These are phyloP conservation scores for Pezicula rhizophila DNA, from an alignment of 2,329 filamentous ascomycete species.

Conservation along the genomic window DNA sequence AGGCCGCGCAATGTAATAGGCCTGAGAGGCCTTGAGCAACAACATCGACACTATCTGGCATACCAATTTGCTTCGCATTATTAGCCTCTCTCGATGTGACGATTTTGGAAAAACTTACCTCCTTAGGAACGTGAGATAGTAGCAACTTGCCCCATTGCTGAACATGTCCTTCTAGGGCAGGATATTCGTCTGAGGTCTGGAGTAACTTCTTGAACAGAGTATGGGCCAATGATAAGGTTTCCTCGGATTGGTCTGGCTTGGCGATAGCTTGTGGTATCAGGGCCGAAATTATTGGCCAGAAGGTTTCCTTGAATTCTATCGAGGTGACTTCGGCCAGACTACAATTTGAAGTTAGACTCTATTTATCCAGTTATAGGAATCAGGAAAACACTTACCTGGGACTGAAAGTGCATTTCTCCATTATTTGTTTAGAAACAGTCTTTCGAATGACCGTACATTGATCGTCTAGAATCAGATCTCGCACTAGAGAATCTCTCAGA, in stretches of 20 bases:
- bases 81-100: conserved; percentile 3
- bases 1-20: conserved; percentile 27
- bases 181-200: conserved; percentile 19
- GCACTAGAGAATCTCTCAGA: conserved; percentile 31
- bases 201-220: conserved; percentile 35
- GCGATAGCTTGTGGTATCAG: conserved; percentile 19
- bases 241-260: conserved; percentile 23
- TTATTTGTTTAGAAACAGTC: conserved; percentile 23
- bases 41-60: conserved; percentile 25
- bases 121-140: conserved; percentile 34
- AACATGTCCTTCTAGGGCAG: conserved; percentile 20
- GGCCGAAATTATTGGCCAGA: conserved; percentile 36
- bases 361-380: not conserved
- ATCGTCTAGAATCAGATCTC: conserved; percentile 38
- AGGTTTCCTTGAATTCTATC: conserved; percentile 36
- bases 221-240: conserved; percentile 33
- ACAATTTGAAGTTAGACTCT: conserved; percentile 1
- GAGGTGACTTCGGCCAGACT: conserved; percentile 26
- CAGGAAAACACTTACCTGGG: conserved; percentile 16
- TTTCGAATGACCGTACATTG: conserved; percentile 26
- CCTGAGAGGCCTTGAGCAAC: conserved; percentile 31
- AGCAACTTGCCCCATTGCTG: conserved; percentile 28
- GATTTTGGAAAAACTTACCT: conserved; percentile 25
- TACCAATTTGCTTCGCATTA: conserved; percentile 20
- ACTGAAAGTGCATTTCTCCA: conserved; percentile 23